These are phyloP conservation scores for Prasinococcaceae sp. DNA, from an alignment of 139 green algal species.

Conservation along the genomic window DNA sequence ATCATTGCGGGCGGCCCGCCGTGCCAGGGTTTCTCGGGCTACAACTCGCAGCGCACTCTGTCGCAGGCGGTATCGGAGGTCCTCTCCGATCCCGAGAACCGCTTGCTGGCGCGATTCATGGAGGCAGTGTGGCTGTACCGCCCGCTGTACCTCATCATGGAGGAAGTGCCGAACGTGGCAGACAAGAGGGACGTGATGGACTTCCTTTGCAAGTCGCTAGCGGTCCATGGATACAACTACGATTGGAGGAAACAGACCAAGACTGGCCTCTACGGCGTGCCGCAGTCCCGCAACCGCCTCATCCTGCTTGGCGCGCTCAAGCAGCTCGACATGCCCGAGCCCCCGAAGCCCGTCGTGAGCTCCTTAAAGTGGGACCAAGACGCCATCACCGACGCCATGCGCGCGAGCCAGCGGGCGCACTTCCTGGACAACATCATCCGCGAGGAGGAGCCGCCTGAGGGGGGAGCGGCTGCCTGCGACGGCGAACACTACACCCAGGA, in stretches of 20 bases:
- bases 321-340: no score
- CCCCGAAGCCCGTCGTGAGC: no score
- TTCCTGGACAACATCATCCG: constrained; percentile 21
- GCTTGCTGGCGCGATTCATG: background rate
- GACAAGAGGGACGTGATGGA: background rate
- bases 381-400: no score
- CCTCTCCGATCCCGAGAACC: constrained; percentile 2
- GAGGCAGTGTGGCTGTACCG: constrained; percentile 5
- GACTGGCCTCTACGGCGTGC: constrained; percentile 4
- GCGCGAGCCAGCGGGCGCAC: constrained; percentile 22
- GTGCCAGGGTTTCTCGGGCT: constrained; percentile 57
- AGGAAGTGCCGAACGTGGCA: constrained; percentile 8
- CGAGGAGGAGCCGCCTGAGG: no score
- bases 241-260: background rate
- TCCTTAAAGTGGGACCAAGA: no score
- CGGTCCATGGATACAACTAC: background rate
- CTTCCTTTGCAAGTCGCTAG: background rate
- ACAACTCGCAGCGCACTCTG: no score
- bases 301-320: constrained; percentile 1
- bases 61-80: background rate
- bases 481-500: background rate
- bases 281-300: constrained; percentile 1
- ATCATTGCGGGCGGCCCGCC: constrained; percentile 57
- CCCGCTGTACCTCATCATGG: constrained; percentile 9
- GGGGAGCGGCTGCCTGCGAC: no score